Base-by-base conservation (phyloP, 805 yeast genomes). In the Blastobotrys parvus region DNA sequence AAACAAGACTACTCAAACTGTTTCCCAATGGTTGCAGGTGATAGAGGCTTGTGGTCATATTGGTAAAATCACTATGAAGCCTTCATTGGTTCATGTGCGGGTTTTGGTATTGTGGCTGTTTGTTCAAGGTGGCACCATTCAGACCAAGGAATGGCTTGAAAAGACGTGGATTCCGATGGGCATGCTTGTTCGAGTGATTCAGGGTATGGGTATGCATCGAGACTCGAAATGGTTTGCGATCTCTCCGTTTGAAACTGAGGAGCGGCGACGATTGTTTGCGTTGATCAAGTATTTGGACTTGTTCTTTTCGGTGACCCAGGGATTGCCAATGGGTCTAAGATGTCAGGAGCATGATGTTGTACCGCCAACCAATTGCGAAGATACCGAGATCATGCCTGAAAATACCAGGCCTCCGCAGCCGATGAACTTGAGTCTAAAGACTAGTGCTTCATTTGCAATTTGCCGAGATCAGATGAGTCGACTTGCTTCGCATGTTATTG, bases 161-260 rank as follows among this genome's bases (percentile, higher is more conserved):
- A 46, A 45, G 30, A 44, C 55, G 6, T 60, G 60, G 60, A 49
- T 56, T 4, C 45, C 59, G 2, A 46, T 55, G 38, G 63, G 63
- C 2, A 38, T 55, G 22, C 34, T 60, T 6, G 47, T 56, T 3
- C 52, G 63, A 7, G 53, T 55, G 6, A 57, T 60, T 2, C 64
- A 59, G 45, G 50, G 58, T 4, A 60, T 60, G 64, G 64, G 64
- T 7, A 46, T 60, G n/a, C 64, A 60, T 41, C 49, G 64, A 17
- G 64, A 60, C 39, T 62, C 64, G 5, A 52, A 53, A 22, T 58
- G 61, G 60, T 60, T 60, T 46, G 48, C 45, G 23, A 42, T 60
- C 39, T 44, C 60, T 7, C 51, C 54, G 7, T 59, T 52, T 35
- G 62, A 60, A 35, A 50, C 57, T 3, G 63, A 60, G 27, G 49